These are phyloP conservation scores for Metschnikowia matae DNA, from an alignment of 805 yeast species.

Conservation along the genomic window DNA sequence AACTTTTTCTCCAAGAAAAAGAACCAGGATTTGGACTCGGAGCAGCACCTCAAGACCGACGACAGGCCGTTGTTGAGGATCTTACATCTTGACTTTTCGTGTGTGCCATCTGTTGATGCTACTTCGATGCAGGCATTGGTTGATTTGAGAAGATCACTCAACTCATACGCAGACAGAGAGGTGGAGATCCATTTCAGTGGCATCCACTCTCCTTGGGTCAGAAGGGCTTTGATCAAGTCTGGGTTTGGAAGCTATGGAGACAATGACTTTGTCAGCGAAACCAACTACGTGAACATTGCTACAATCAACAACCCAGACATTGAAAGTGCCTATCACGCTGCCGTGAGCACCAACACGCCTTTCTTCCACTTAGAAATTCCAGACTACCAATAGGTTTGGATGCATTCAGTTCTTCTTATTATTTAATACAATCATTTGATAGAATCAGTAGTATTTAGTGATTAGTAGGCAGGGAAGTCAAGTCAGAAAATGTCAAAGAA, in stretches of 20 bases:
- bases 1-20: slow-evolving; percentile 20
- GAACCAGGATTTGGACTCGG: slow-evolving; percentile 5
- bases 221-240: slow-evolving; percentile 65
- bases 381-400: slow-evolving; percentile 28
- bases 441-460: too few relatives aligned
- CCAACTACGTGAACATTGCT: slow-evolving; percentile 40
- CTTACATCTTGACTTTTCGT: slow-evolving; percentile 76
- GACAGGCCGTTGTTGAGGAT: slow-evolving; percentile 64
- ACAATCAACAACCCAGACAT: slow-evolving; percentile 25
- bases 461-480: too few relatives aligned
- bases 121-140: slow-evolving; percentile 76
- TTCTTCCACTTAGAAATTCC: slow-evolving; percentile 80
- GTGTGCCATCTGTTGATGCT: slow-evolving; percentile 71
- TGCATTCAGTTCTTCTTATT: background rate
- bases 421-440: too few relatives aligned
- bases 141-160: slow-evolving; percentile 69
- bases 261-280: slow-evolving; percentile 35
- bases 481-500: background rate
- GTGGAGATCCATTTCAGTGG: slow-evolving; percentile 91
- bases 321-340: slow-evolving; percentile 45
- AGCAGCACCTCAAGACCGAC: slow-evolving; percentile 29
- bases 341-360: slow-evolving; percentile 63
- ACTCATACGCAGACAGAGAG: slow-evolving; percentile 71
- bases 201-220: slow-evolving; percentile 80
- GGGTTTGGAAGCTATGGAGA: slow-evolving; percentile 68